Evolutionary conservation across 2,329 filamentous ascomycete species (phyloP), one percentile per base, ranked within the genome.

Genomic region (Nakataea oryzae): DNA sequence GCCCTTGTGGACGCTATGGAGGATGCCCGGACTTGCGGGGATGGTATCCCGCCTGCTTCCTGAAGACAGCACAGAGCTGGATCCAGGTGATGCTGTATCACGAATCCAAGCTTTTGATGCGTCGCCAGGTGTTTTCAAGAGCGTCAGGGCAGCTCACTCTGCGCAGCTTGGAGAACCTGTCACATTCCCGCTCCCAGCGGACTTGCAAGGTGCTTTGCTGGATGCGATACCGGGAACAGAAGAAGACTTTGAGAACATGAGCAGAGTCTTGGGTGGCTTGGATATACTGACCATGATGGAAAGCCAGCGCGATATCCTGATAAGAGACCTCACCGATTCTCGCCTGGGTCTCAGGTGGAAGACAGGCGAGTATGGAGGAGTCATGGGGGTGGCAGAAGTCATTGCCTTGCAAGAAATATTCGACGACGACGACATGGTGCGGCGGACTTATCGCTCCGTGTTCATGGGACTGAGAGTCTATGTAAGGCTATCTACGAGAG

Each of bases 391-490:
- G 11, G 26, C 13, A 13, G 56, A 58, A 28, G 5, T 32, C 5
- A 24, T 8, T 13, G 56, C 29, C 11, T n/a, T 58, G 21, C 56
- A 58, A 12, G 56, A 17, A 3, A 32, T 58, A n/a, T 58, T 58
- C 11, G 56, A 58, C 21, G 21, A 29, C 13, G 56, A 58, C 21
- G 56, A 58, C 13, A 27, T 58, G 26, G 56, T 7, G 2, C 56
- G 56, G 21, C 17, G 12, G 17, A 29, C 29, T 2, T 68, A 66
- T n/a, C 63, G 66, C 1, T 64, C 56, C 7, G 24, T 65, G 1
- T 68, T 63, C 32, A 57, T 67, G 0, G 66, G 66, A 3, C 62
- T 61, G 0, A 60, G 67, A 4, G 63, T 68, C 11, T 67, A 60
- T 17, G 66, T 68, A 50, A 59, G 65, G 21, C 41, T 24, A n/a